These are phyloP conservation scores for Monosporascus sp. DNA, from an alignment of 2,329 filamentous ascomycete genomes.

Conservation along the genomic window DNA sequence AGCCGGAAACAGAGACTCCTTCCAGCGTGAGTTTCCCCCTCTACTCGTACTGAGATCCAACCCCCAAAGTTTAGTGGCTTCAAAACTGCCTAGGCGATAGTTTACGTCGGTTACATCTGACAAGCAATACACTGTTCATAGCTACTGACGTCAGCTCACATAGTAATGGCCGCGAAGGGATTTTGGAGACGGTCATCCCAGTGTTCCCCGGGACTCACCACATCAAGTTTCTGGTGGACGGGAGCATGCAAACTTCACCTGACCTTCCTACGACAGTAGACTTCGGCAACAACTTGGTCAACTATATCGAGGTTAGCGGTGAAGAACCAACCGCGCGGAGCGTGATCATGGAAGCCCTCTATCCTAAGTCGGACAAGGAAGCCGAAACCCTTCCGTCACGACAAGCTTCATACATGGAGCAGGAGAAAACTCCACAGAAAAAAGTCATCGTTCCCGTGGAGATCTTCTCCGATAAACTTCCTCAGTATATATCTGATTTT, in stretches of 20 bases:
- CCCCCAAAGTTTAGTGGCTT: conserved; percentile 11
- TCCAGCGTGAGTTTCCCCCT: conserved; percentile 62
- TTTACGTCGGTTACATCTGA: neutral
- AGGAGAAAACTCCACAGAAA: conserved; percentile 41
- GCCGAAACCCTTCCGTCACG: conserved; percentile 25
- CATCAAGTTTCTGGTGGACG: conserved; percentile 92
- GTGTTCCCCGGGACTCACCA: conserved; percentile 93
- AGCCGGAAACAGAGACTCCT: conserved; percentile 87
- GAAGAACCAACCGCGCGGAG: conserved; percentile 25
- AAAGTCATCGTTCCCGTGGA: conserved; percentile 51
- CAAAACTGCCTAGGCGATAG: neutral
- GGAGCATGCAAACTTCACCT: conserved; percentile 83
- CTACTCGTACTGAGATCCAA: conserved; percentile 1
- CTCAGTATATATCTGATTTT: conserved; percentile 79
- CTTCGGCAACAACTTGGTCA: conserved; percentile 95
- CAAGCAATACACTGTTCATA: neutral
- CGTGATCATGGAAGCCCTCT: conserved; percentile 22
- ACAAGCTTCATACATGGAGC: conserved; percentile 34
- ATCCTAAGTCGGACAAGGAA: conserved; percentile 23
- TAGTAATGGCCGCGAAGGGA: conserved; percentile 52
- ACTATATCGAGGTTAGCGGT: conserved; percentile 90
- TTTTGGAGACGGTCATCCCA: conserved; percentile 71
- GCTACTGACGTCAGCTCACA: conserved; percentile 8
- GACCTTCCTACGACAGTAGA: conserved; percentile 91
- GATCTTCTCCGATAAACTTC: conserved; percentile 68